phyloP scores from a whole-genome alignment of 1,284 basidiomycete genomes.

The Pyrrhoderma lamaoense region DNA sequence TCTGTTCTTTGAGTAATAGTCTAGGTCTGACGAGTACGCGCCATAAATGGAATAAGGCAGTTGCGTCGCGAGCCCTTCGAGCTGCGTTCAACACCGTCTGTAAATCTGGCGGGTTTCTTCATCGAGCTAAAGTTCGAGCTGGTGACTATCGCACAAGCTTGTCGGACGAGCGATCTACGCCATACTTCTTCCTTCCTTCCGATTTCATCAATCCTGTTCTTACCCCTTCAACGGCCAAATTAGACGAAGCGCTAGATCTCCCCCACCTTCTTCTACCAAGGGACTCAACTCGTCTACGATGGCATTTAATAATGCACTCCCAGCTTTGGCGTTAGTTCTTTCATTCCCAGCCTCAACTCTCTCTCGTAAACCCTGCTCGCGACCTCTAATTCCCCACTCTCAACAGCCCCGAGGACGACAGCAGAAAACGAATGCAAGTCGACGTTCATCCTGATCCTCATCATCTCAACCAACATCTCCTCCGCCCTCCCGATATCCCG shows the following conservation, averaged over 20 bases:
- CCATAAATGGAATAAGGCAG: too few relatives aligned
- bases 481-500: constrained; percentile 40
- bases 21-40: too few relatives aligned
- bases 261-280: too few relatives aligned
- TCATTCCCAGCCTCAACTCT: constrained; percentile 30
- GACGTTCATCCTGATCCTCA: constrained; percentile 37
- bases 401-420: constrained; percentile 48
- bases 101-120: too few relatives aligned
- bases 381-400: constrained; percentile 37
- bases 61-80: too few relatives aligned
- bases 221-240: not conserved
- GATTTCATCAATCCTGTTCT: constrained; percentile 18
- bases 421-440: constrained; percentile 51
- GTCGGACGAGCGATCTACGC: constrained; percentile 29
- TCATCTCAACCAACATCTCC: constrained; percentile 43
- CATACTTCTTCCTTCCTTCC: constrained; percentile 21
- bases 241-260: too few relatives aligned
- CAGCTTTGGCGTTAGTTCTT: constrained; percentile 38
- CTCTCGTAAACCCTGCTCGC: constrained; percentile 36
- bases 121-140: constrained; percentile 26
- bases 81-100: too few relatives aligned
- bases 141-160: constrained; percentile 37
- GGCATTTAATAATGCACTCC: constrained; percentile 41
- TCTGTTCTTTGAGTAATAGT: too few relatives aligned
- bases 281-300: constrained; percentile 19